phyloP scores from a whole-genome alignment of 2,329 filamentous ascomycete species.

The Botrytis fabae region DNA sequence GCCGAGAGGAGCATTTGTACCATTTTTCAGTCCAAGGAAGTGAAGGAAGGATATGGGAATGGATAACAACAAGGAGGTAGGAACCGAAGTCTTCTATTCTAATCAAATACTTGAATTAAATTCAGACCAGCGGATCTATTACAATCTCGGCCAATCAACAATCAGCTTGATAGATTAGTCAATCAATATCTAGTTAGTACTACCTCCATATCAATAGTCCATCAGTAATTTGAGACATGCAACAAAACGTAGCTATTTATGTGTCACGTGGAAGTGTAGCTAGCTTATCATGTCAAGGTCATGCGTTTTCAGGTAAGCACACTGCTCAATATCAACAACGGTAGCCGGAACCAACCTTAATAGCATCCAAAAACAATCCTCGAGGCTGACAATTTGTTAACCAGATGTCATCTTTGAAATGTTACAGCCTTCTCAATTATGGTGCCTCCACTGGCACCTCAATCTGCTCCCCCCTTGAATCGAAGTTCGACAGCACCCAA shows the following conservation, averaged over 20 bases:
- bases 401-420: constrained; percentile 6
- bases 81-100: neutral
- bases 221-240: neutral
- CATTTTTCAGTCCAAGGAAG: neutral
- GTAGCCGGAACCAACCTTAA: neutral
- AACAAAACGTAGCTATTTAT: neutral
- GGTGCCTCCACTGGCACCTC: constrained; percentile 34
- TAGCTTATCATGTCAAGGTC: neutral
- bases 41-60: neutral
- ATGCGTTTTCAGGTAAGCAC: neutral
- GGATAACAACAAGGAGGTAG: neutral
- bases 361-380: constrained; percentile 12
- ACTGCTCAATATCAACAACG: neutral
- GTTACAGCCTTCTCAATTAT: constrained; percentile 29
- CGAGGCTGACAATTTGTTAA: constrained; percentile 20
- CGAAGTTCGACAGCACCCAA: constrained; percentile 34
- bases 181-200: neutral
- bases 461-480: constrained; percentile 33
- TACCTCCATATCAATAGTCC: neutral
- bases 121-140: neutral
- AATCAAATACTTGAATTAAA: neutral
- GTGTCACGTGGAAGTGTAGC: neutral
- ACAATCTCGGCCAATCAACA: neutral
- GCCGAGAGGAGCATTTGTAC: neutral
- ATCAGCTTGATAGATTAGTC: neutral